Base-by-base conservation (phyloP, 176 grass and related monocot species). In the Carex scoparia region DNA sequence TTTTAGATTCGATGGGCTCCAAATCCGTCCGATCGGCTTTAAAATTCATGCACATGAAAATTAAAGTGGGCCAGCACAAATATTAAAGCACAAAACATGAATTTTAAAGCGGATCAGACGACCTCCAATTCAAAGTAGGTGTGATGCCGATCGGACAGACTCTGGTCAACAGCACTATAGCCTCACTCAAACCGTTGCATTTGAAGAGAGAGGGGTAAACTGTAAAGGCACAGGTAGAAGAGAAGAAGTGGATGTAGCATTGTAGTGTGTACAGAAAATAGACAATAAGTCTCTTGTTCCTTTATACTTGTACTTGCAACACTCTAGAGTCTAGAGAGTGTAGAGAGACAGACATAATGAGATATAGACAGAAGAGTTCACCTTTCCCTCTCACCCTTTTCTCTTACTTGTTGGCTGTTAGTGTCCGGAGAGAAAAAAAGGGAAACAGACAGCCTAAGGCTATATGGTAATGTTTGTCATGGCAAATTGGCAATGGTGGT, bases 221-320 rank as follows among this genome's bases (percentile, higher is more conserved):
- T 23, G 23, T 23, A 23, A 81, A 3, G 59, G 14, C 58, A 81
- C 33, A 81, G 5, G 35, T 44, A 44, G 42, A 46, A 40, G 23
- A 23, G 23, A 23, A 23, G 23, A 23, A 28, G 38, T 13, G 4
- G 3, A 63, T 42, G 33, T 82, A 32, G 23, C 23, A 23, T 23
- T 23, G 23, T 4, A 59, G 77, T 56, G 46, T 1, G 12, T 19
- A 4, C 2, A 51, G 27, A 51, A 32, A 83, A 19, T 51, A 67
- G 59, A 83, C 80, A 83, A 83, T 31, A 83, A 83, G 80, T 83
- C 19, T 83, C 23, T 48, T 83, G 81, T 68, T 83, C 28, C 42
- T 65, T 83, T 69, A 83, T 83, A 83, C 81, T 83, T 83, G 81
- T 83, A 64, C 62, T 83, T 83, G 64, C 38, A 83, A 38, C 19